These are phyloP conservation scores for Termitomyces sp. DNA, from an alignment of 768 basidiomycete genomes.

Conservation along the genomic window DNA sequence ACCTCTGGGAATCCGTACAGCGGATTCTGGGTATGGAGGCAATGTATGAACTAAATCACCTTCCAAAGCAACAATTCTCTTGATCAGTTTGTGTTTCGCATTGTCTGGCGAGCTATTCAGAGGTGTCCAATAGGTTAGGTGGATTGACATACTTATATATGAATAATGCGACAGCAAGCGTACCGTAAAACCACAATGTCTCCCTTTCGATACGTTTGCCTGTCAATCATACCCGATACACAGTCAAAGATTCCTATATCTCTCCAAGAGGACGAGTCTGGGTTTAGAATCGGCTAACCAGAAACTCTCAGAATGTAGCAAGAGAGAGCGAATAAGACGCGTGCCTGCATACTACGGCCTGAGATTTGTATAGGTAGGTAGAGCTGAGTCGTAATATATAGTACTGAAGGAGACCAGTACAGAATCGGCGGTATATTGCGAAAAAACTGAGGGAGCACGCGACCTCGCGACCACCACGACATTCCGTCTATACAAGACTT, in stretches of 20 bases:
- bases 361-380: slow-evolving; percentile 49
- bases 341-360: slow-evolving; percentile 74
- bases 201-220: slow-evolving; percentile 37
- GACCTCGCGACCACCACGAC: slow-evolving; percentile 8
- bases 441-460: background rate
- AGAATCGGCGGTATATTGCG: slow-evolving; percentile 23
- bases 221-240: slow-evolving; percentile 28
- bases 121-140: background rate
- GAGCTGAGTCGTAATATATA: slow-evolving; percentile 44
- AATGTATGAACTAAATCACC: slow-evolving; percentile 62
- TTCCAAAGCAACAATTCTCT: slow-evolving; percentile 59
- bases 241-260: slow-evolving; percentile 66
- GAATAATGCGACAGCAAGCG: slow-evolving; percentile 6
- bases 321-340: slow-evolving; percentile 4
- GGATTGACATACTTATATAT: background rate
- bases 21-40: slow-evolving; percentile 56
- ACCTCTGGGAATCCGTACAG: slow-evolving; percentile 52
- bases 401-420: slow-evolving; percentile 54
- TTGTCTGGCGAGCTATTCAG: slow-evolving; percentile 53
- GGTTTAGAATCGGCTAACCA: slow-evolving; percentile 67
- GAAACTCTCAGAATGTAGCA: background rate
- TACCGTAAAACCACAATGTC: slow-evolving; percentile 67
- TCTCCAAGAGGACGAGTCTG: slow-evolving; percentile 54
- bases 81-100: slow-evolving; percentile 49
- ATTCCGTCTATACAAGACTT: too few relatives aligned